phyloP scores from a whole-genome alignment of 2,329 filamentous ascomycete species.

The Scopulariopsis brevicaulis region DNA sequence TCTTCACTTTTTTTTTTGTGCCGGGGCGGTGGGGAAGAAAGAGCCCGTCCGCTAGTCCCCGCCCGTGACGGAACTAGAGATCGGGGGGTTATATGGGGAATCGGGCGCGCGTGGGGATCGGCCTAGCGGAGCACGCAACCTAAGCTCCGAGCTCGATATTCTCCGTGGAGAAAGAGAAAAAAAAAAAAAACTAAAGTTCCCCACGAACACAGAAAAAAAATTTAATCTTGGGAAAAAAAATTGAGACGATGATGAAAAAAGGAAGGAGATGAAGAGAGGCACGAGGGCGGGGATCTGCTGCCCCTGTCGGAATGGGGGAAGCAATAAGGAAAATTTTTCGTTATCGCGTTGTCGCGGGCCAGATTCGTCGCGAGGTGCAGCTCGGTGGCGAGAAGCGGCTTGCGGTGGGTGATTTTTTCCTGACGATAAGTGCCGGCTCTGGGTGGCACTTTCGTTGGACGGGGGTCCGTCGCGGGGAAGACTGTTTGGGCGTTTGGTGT shows the following conservation, averaged over 20 bases:
- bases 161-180: too few relatives aligned
- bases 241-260: too few relatives aligned
- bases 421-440: neutral
- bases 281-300: neutral
- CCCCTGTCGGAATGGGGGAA: neutral
- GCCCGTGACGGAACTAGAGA: neutral
- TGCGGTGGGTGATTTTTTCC: neutral
- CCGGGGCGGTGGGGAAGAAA: neutral
- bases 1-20: neutral
- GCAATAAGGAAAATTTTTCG: neutral
- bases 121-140: neutral
- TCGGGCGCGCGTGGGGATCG: neutral
- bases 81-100: neutral
- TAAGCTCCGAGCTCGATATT: neutral
- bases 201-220: too few relatives aligned
- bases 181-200: too few relatives aligned
- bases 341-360: neutral
- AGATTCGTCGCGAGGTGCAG: neutral
- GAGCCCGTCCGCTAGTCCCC: neutral
- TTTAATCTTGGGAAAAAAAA: too few relatives aligned
- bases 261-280: neutral
- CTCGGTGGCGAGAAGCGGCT: neutral
- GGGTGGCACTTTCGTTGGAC: neutral
- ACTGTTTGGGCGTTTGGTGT: too few relatives aligned
- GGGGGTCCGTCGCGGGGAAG: too few relatives aligned